Evolutionary conservation across 2,329 filamentous ascomycete species (phyloP), one percentile per base, ranked within the genome.

Genomic region (Xylariaceae sp.): DNA sequence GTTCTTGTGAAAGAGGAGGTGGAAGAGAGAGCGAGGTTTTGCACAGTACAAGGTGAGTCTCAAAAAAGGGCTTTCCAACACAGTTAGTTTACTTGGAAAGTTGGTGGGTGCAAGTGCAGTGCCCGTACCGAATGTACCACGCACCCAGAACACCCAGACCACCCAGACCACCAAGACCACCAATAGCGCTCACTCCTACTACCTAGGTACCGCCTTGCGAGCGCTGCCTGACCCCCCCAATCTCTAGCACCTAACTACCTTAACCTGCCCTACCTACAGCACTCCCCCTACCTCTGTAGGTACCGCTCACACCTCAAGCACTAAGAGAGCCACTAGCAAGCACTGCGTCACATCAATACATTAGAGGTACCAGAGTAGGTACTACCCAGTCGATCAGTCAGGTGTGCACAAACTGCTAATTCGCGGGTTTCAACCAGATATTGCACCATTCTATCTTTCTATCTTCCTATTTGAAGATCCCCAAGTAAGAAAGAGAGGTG

Each of bases 21-120:
- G 59, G 67, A 69, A 67, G 67, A 69, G 61, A 63, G 63, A 65
- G 64, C 66, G 69, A 70, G 68, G 68, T 70, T 71, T 71, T 71
- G 66, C 67, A 67, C 64, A 62, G 65, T 57, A 61, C 54, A 33
- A 43, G 58, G 58, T 60, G 61, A 69, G 65, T 61, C 63, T 63
- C 62, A 65, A 64, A 69, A n/a, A 68, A 69, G 63, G 60, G 56
- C 64, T 58, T 67, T 58, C 63, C 65, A 66, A 68, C 67, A 61
- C 60, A 63, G 57, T 61, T 60, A 62, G 56, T 55, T 45, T 53
- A 52, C 43, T 36, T 63, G 60, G 58, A 26, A 55, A 55, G 53
- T 57, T 56, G 41, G 56, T 60, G 56, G 56, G 60, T 53, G 60
- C 56, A 53, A 28, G 8, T 16, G 48, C 48, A 62, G 64, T 65